These are phyloP conservation scores for Trametes sp. DNA, from an alignment of 1,284 basidiomycete species.

Conservation along the genomic window DNA sequence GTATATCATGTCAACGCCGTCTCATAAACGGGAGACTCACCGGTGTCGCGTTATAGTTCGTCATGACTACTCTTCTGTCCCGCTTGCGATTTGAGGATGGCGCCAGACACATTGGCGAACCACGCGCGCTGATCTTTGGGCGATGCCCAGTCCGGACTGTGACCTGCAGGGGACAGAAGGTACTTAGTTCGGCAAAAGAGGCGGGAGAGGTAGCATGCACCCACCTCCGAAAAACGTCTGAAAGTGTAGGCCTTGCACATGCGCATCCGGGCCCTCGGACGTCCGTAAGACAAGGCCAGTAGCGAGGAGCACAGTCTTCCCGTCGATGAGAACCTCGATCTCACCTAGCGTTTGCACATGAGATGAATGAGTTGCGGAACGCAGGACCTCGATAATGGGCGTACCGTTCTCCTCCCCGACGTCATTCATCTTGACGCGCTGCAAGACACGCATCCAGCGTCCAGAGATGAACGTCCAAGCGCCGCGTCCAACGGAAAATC, in stretches of 20 bases:
- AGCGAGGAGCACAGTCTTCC: slow-evolving; percentile 54
- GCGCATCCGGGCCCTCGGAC: slow-evolving; percentile 43
- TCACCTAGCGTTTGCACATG: slow-evolving; percentile 50
- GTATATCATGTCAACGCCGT: too few species aligned
- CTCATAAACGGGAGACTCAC: neutral
- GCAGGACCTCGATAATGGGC: slow-evolving; percentile 3
- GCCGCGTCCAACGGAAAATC: slow-evolving; percentile 66
- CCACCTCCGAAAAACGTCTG: slow-evolving; percentile 80
- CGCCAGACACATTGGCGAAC: slow-evolving; percentile 68
- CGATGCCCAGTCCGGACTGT: slow-evolving; percentile 65
- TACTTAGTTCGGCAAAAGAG: neutral
- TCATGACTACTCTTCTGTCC: neutral
- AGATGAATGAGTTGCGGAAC: neutral
- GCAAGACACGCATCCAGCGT: slow-evolving; percentile 64
- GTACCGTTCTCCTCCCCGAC: slow-evolving; percentile 54
- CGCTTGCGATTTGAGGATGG: slow-evolving; percentile 34
- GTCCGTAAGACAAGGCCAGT: slow-evolving; percentile 54
- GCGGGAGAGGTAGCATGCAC: slow-evolving; percentile 16
- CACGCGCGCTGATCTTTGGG: slow-evolving; percentile 68
- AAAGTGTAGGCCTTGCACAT: slow-evolving; percentile 67
- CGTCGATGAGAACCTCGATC: slow-evolving; percentile 64
- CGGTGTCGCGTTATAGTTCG: slow-evolving; percentile 12
- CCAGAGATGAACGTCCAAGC: slow-evolving; percentile 55
- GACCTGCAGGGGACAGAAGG: slow-evolving; percentile 46
- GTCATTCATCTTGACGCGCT: slow-evolving; percentile 71